phyloP scores from a whole-genome alignment of 805 yeast genomes.

The Candida piceae region DNA sequence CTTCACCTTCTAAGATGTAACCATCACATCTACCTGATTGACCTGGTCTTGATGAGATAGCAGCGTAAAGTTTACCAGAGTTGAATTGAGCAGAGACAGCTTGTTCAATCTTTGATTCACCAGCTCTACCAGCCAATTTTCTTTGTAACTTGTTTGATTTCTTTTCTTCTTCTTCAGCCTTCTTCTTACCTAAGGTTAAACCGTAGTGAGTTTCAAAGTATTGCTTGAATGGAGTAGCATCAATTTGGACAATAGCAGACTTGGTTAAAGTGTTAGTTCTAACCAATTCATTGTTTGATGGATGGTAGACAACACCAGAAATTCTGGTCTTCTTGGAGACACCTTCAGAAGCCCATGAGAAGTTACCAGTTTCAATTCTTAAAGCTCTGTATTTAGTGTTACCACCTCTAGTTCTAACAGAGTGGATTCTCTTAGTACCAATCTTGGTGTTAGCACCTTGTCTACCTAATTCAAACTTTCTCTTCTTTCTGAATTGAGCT shows the following conservation, averaged over 20 bases:
- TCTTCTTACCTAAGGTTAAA: constrained; percentile 84
- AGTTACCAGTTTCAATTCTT: constrained; percentile 98
- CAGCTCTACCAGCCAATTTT: constrained; percentile 92
- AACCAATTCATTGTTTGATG: constrained; percentile 98
- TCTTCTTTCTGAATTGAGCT: constrained; percentile 99
- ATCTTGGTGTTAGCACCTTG: constrained; percentile 99
- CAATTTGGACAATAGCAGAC: constrained; percentile 98
- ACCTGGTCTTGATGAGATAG: constrained; percentile 99
- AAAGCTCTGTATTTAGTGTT: constrained; percentile 99
- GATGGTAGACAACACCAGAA: constrained; percentile 97
- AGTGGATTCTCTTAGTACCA: constrained; percentile 97
- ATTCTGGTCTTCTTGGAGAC: constrained; percentile 98
- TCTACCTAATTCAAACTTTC: constrained; percentile 99
- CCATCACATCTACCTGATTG: constrained; percentile 99
- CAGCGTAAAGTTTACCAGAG: constrained; percentile 98
- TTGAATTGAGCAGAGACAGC: constrained; percentile 95
- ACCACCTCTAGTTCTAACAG: constrained; percentile 99
- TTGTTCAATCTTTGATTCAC: constrained; percentile 76
- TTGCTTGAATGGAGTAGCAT: constrained; percentile 99
- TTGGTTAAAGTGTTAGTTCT: constrained; percentile 99
- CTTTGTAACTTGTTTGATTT: constrained; percentile 78
- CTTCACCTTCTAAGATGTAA: constrained; percentile 99
- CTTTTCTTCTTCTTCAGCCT: constrained; percentile 54
- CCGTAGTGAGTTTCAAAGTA: constrained; percentile 99
- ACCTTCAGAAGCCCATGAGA: constrained; percentile 99